These are phyloP conservation scores for Harringtonia lauricola DNA, from an alignment of 2,329 filamentous ascomycete genomes.

Conservation along the genomic window DNA sequence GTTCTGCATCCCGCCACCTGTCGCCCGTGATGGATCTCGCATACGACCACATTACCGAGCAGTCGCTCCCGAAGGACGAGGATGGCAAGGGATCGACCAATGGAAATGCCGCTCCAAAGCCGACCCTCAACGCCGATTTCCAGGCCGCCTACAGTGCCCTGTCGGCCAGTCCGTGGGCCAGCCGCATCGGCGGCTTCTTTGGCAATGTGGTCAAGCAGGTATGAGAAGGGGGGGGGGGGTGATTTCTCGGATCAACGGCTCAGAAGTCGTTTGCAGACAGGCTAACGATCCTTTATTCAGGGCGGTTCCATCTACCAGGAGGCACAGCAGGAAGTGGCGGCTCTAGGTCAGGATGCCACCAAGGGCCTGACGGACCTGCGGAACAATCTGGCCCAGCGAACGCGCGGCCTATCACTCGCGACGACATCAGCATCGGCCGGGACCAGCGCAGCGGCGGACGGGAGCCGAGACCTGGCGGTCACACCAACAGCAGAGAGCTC, in stretches of 20 bases:
- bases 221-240: too few species aligned
- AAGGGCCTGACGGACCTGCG: constrained; percentile 67
- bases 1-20: not conserved
- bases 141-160: constrained; percentile 94
- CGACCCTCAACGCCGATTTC: constrained; percentile 72
- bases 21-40: constrained; percentile 69
- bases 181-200: constrained; percentile 76
- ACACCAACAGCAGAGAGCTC: constrained; percentile 32
- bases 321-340: constrained; percentile 72
- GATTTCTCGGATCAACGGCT: too few species aligned
- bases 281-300: constrained; percentile 26
- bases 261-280: too few species aligned
- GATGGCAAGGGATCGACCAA: constrained; percentile 32
- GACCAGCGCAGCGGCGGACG: constrained; percentile 15
- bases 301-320: constrained; percentile 77
- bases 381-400: constrained; percentile 58
- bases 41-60: constrained; percentile 93
- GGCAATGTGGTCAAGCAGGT: constrained; percentile 91
- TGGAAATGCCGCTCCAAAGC: constrained; percentile 29
- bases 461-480: constrained; percentile 17
- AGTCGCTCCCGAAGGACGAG: constrained; percentile 52
- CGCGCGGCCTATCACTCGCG: constrained; percentile 57
- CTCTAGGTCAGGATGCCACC: constrained; percentile 68
- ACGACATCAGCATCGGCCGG: too few species aligned
- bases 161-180: constrained; percentile 83